Evolutionary conservation across 306 rosid species (phyloP).

Genomic region (Ceratonia siliqua): DNA sequence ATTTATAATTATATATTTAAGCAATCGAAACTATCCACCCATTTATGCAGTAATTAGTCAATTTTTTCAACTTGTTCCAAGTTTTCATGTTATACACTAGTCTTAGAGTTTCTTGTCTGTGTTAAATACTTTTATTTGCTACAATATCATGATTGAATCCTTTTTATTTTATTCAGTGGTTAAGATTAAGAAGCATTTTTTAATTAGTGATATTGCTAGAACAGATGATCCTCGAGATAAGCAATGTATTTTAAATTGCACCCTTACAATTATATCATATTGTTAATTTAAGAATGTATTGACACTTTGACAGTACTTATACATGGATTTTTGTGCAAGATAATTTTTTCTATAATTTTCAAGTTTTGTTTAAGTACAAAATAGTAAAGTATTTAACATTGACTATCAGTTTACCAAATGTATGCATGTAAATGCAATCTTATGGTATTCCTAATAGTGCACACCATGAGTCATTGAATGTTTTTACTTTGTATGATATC

Average conservation of each 20-base stretch:
- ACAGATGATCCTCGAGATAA: not conserved
- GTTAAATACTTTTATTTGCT: too few relatives aligned
- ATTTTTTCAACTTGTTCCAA: not conserved
- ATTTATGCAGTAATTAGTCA: not conserved
- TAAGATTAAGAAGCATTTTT: not conserved
- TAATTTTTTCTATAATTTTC: not conserved
- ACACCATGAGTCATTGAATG: not conserved
- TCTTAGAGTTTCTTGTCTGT: not conserved
- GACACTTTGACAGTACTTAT: not conserved
- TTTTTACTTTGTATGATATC: not conserved
- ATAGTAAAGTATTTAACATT: not conserved
- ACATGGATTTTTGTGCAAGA: not conserved
- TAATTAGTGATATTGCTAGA: not conserved
- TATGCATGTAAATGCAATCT: not conserved
- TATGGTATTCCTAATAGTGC: not conserved
- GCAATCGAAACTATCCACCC: not conserved
- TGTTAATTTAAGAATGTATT: not conserved
- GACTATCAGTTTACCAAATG: not conserved
- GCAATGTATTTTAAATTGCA: not conserved
- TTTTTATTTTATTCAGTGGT: not conserved
- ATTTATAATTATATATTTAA: not conserved
- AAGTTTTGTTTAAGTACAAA: not conserved
- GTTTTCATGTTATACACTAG: not conserved
- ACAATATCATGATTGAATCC: not conserved
- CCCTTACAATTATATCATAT: not conserved